A percentile compares a stretch with the other conserved stretches of the same genome.
These are phyloP conservation scores for Solanum dulcamara DNA, from an alignment of 257 asterid species.

Conservation along the genomic window DNA sequence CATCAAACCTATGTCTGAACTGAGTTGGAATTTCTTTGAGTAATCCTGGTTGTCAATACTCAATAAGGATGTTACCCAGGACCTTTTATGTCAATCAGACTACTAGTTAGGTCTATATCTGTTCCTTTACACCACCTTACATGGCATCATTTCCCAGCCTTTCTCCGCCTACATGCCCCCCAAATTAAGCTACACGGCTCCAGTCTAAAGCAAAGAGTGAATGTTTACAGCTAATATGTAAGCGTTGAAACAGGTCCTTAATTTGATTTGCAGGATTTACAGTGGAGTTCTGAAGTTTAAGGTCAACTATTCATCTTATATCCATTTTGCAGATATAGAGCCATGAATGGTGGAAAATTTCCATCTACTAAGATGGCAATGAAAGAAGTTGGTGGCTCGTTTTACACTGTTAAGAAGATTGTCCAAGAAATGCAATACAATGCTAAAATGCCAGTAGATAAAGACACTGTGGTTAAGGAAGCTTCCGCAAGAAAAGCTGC, in stretches of 20 bases:
- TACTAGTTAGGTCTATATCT: not conserved
- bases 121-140: not conserved
- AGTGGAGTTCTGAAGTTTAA: not conserved
- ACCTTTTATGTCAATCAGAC: not conserved
- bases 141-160: not conserved
- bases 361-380: constrained; percentile 28
- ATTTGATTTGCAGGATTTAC: not conserved
- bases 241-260: not conserved
- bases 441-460: constrained; percentile 15
- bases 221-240: not conserved
- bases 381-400: constrained; percentile 56
- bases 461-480: not conserved
- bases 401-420: constrained; percentile 33
- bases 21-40: not conserved
- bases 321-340: constrained; percentile 46
- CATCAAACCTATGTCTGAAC: not conserved
- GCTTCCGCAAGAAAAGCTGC: constrained; percentile 4
- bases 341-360: constrained; percentile 67
- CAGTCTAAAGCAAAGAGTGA: not conserved
- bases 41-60: not conserved
- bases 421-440: constrained; percentile 48
- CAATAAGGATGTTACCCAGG: not conserved
- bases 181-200: not conserved
- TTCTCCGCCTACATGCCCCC: too few species aligned
- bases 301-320: not conserved